A percentile compares a stretch with the other conserved stretches of the same genome.
These are phyloP conservation scores for Fusarium dimerum DNA, from an alignment of 2,329 filamentous ascomycete genomes.

Conservation along the genomic window DNA sequence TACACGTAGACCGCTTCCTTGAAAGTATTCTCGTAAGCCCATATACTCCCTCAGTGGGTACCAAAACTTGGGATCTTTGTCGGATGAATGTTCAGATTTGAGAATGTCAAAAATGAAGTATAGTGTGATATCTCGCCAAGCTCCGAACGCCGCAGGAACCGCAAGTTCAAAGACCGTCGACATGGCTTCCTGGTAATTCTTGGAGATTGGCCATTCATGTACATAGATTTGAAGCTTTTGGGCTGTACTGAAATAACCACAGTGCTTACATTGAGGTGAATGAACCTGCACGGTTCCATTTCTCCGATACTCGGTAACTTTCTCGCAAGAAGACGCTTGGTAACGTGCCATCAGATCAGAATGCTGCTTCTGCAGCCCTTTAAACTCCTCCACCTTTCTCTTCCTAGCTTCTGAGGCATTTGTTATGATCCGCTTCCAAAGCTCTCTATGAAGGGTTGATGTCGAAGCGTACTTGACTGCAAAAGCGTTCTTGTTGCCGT, in stretches of 20 bases:
- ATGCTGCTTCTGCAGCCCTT: conserved; percentile 8
- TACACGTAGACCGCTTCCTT: neutral
- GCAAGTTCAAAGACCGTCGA: conserved; percentile 55
- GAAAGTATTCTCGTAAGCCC: conserved; percentile 3
- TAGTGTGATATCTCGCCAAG: conserved; percentile 51
- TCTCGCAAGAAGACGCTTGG: conserved; percentile 3
- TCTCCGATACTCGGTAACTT: neutral
- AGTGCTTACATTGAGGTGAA: conserved; percentile 37
- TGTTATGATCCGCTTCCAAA: conserved; percentile 39
- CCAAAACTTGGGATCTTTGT: neutral
- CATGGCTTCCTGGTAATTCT: conserved; percentile 34
- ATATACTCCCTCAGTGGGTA: conserved; percentile 12
- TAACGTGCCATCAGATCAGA: neutral
- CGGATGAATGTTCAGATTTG: neutral
- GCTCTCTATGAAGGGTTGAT: conserved; percentile 34
- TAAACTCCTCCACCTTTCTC: conserved; percentile 15
- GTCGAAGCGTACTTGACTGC: conserved; percentile 16
- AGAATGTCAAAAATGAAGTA: conserved; percentile 45
- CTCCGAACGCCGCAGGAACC: conserved; percentile 40
- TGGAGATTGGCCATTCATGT: conserved; percentile 60
- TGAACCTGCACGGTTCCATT: conserved; percentile 2
- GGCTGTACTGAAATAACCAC: conserved; percentile 34
- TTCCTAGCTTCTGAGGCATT: conserved; percentile 30
- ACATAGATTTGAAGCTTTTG: conserved; percentile 43
- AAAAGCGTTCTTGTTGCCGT: conserved; percentile 17